phyloP scores from a whole-genome alignment of 1,284 basidiomycete genomes.

The Marasmius fiardii region DNA sequence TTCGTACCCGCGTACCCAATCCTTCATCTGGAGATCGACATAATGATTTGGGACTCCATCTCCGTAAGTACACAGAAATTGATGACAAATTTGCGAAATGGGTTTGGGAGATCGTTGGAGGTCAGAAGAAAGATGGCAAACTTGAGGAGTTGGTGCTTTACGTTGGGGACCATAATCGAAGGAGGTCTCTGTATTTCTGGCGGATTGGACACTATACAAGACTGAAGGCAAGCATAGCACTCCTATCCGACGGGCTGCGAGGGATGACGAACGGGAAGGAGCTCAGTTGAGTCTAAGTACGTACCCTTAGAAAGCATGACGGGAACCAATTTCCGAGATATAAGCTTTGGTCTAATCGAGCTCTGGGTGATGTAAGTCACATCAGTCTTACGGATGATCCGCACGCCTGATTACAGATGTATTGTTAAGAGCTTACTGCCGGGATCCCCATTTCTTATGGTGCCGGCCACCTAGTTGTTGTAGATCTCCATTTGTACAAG shows the following conservation, averaged over 20 bases:
- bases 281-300: not conserved
- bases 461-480: too few relatives aligned
- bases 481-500: too few relatives aligned
- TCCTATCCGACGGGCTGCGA: not conserved
- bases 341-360: not conserved
- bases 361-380: too few relatives aligned
- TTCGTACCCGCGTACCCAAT: too few relatives aligned
- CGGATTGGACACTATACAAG: constrained; percentile 1
- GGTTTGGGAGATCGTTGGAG: not conserved
- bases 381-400: too few relatives aligned
- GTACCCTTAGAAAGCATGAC: not conserved
- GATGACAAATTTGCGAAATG: not conserved
- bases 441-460: too few relatives aligned
- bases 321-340: not conserved
- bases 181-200: not conserved
- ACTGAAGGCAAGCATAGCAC: not conserved
- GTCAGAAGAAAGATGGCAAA: not conserved
- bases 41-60: not conserved
- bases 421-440: too few relatives aligned
- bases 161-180: constrained; percentile 2
- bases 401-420: too few relatives aligned
- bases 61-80: not conserved
- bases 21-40: too few relatives aligned
- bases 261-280: not conserved
- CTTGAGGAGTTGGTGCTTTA: not conserved